Base-by-base conservation (phyloP, 164 flowering plant species). In the Vitis labrusca region DNA sequence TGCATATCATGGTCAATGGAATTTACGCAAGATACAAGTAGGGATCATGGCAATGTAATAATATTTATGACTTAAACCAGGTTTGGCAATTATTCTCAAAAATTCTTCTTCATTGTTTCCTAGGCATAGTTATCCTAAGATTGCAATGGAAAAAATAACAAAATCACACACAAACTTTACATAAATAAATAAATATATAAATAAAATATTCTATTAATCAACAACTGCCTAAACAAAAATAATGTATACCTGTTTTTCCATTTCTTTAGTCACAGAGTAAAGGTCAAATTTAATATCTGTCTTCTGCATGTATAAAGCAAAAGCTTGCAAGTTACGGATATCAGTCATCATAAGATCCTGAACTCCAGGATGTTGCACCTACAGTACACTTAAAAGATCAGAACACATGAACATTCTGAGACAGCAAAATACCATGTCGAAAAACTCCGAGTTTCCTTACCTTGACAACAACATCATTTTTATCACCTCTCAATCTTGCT, bases 341-440 rank as follows among this genome's bases (percentile, higher is more conserved):
- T 95, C 99, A 50, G 94, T 91, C 98, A 92, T 91, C 99, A 92
- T 95, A 71, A 95, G 70, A 30, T 89, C 83, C 80, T 90, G 86
- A 68, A 91, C 83, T 53, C 99, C 99, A 49, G 97, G 98, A 88
- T 95, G 99, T 87, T 95, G 99, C 57, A 95, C 98, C 99, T 95
- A 73, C 59, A 66, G 52, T 49, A 32, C 56, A 58, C 57, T 64
- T 27, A 54, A 27, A 55, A 63, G 63, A 78, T 55, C 78, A 68
- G 61, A 63, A 67, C 10, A 29, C 6, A 64, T 7, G 47, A 66
- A 8, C 8, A 64, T 11, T 10, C 5, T 30, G 61, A 47, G 54
- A 37, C 59, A 7, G 50, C 59, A 71, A 29, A 10, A 44, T 49
- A 61, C 37, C 44, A 37, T 37, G 44, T 6, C 44, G 0, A 37